phyloP scores from a whole-genome alignment of 1,284 basidiomycete genomes.

The Irpex lacteus region DNA sequence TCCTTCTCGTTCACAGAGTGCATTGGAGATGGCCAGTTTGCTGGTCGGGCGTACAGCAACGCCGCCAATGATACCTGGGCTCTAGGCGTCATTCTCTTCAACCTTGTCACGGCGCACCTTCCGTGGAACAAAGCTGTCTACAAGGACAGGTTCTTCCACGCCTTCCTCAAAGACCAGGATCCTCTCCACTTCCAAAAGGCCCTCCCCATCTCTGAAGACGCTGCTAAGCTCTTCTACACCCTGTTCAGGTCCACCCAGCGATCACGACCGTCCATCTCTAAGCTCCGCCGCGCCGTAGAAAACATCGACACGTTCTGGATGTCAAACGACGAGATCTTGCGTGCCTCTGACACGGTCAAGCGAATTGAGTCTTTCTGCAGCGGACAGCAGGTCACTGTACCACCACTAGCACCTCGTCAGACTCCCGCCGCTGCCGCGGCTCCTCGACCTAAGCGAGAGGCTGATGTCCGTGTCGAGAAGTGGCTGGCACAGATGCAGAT shows the following conservation, averaged over 20 bases:
- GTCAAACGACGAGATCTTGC: background rate
- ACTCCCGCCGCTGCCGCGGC: no score
- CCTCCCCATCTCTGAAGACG: slow-evolving; percentile 69
- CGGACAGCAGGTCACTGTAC: background rate
- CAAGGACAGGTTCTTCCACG: slow-evolving; percentile 69
- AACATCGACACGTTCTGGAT: background rate
- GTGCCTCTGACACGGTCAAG: background rate
- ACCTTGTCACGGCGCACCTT: slow-evolving; percentile 83
- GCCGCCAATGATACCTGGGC: slow-evolving; percentile 88
- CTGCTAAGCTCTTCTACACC: slow-evolving; percentile 54
- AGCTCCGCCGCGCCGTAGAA: background rate
- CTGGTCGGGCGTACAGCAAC: slow-evolving; percentile 32
- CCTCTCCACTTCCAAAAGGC: slow-evolving; percentile 57
- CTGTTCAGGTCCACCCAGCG: slow-evolving; percentile 55
- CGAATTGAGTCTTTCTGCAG: background rate
- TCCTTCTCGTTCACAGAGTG: slow-evolving; percentile 23
- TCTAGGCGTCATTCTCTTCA: slow-evolving; percentile 49
- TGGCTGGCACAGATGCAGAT: background rate
- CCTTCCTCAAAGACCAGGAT: slow-evolving; percentile 44
- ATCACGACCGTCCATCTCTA: slow-evolving; percentile 28
- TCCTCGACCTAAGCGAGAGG: background rate
- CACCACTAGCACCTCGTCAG: background rate
- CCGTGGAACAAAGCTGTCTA: slow-evolving; percentile 82
- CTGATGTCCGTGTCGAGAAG: background rate
- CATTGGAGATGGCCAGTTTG: slow-evolving; percentile 17